Evolutionary conservation across 2,329 filamentous ascomycete species (phyloP), one percentile per base, ranked within the genome.

Genomic region (Dothidotthia symphoricarpi): DNA sequence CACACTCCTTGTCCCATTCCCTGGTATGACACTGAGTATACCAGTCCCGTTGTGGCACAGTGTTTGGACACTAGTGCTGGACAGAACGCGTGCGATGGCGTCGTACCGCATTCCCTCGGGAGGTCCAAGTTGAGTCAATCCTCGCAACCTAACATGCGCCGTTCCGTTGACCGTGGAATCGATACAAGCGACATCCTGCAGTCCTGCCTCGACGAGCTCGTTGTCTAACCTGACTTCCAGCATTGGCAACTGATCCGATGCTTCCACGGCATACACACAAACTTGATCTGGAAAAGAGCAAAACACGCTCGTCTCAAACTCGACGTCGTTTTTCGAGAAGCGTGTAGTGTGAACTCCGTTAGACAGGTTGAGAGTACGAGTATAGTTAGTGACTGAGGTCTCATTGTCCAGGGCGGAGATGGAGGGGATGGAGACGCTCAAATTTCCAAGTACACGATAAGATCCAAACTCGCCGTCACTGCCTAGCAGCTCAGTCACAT

Each of bases 361-460:
- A 3, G 50, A 50, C 3, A 77, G 49, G 39, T 77, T 69, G 4
- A 77, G 61, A 1, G 55, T 60, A 9, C 73, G 50, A n/a, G 57
- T 67, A 36, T 75, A 76, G 3, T 50, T 55, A 3, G 51, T 52
- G n/a, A 36, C 28, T 0, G 19, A 22, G 7, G 31, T 5, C 4
- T 30, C 37, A 2, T 12, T 17, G 8, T 28, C 28, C 6, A 56
- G 51, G 3, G 40, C 44, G 7, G 37, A 43, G 2, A 47, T 12
- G 0, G 70, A 39, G 0, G 59, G 56, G 3, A 76, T 57, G 0
- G 46, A 36, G 0, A 77, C 61, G 0, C 66, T 69, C 1, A 77
- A 36, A 38, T 77, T 77, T 0, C 67, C 74, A 0, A 75, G 53
- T 1, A 74, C 72, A 36, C 66, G 66, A 43, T 72, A 76, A 3